Evolutionary conservation across 164 flowering plant genomes (phyloP).

Genomic region (Nelumbo lutea): DNA sequence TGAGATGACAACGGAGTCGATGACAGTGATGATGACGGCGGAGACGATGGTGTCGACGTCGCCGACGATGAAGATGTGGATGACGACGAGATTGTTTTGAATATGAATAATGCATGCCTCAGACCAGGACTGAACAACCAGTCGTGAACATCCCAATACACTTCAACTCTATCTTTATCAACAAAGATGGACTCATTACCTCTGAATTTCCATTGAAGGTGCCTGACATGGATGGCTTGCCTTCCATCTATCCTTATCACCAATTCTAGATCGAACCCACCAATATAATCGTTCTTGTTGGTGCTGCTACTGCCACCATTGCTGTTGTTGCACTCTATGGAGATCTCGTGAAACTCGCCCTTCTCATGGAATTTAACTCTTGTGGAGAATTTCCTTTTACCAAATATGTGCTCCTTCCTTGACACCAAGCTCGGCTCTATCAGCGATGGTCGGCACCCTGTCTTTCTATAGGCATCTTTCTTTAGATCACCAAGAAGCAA

Average conservation of each 20-base stretch:
- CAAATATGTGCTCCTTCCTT: conserved; percentile 55
- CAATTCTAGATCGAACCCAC: conserved; percentile 54
- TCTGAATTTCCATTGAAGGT: conserved; percentile 75
- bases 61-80: conserved; percentile 23
- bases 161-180: conserved; percentile 48
- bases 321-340: conserved; percentile 47
- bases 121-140: conserved; percentile 72
- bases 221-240: conserved; percentile 51
- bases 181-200: conserved; percentile 56
- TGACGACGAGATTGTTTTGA: conserved; percentile 39
- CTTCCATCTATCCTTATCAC: conserved; percentile 66
- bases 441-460: conserved; percentile 52
- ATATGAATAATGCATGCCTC: conserved; percentile 60
- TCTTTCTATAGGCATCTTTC: conserved; percentile 64
- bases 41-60: conserved; percentile 12
- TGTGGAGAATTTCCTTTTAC: conserved; percentile 51
- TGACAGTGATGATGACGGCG: conserved; percentile 20
- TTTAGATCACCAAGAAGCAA: conserved; percentile 58
- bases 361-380: conserved; percentile 53
- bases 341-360: conserved; percentile 49
- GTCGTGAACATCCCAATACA: conserved; percentile 78
- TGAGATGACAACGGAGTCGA: conserved; percentile 30
- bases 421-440: conserved; percentile 55
- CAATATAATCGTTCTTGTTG: conserved; percentile 6
- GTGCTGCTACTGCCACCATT: conserved; percentile 1